These are phyloP conservation scores for Aurantiochytrium sp. DNA, from an alignment of 108 stramenopile species.

Conservation along the genomic window DNA sequence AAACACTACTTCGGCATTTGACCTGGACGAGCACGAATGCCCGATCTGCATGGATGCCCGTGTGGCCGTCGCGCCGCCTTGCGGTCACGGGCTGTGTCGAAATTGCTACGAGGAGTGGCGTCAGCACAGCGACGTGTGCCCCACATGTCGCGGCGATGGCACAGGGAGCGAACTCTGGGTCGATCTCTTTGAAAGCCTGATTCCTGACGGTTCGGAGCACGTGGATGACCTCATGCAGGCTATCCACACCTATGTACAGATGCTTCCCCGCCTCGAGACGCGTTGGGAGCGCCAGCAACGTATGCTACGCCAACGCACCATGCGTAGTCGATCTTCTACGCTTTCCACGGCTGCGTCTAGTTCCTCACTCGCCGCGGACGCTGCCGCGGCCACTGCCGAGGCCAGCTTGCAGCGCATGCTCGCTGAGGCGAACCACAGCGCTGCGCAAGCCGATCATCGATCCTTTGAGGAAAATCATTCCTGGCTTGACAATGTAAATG, in stretches of 20 bases:
- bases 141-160: neutral
- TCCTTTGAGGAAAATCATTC: neutral
- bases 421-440: neutral
- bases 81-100: neutral
- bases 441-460: neutral
- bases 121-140: neutral
- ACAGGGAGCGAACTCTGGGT: neutral
- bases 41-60: neutral
- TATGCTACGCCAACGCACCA: neutral
- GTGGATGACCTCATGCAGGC: constrained; percentile 1
- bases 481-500: neutral
- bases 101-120: neutral
- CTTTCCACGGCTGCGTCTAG: neutral
- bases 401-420: neutral
- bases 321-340: neutral
- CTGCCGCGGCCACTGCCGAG: neutral
- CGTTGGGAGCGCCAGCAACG: neutral
- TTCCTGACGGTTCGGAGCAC: neutral
- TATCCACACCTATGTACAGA: neutral
- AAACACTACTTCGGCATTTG: too few species aligned
- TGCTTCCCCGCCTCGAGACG: constrained; percentile 3
- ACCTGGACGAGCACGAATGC: neutral
- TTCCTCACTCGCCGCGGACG: neutral
- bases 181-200: neutral
- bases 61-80: neutral